Evolutionary conservation across 1,139 yeast genomes (phyloP).

Genomic region (Pneumocystis murina): DNA sequence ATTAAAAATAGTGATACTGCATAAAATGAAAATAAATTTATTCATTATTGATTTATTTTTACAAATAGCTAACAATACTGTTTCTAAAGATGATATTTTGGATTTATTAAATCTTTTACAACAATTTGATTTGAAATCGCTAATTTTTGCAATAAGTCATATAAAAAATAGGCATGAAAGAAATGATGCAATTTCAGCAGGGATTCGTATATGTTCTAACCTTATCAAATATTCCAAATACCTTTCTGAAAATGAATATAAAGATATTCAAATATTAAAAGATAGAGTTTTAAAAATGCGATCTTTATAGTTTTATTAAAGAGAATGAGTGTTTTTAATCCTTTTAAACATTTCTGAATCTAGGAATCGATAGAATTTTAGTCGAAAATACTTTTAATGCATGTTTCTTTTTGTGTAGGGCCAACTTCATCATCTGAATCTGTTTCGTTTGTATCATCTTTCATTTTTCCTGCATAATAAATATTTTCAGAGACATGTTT

Average conservation of each 20-base stretch:
- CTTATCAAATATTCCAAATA: background rate
- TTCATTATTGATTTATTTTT: background rate
- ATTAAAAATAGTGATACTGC: background rate
- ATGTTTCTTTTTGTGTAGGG: conserved; percentile 8
- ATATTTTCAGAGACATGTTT: background rate
- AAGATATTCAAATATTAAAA: background rate
- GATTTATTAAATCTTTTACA: background rate
- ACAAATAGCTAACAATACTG: background rate
- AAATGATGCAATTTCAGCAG: background rate
- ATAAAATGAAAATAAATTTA: background rate
- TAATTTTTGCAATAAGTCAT: background rate
- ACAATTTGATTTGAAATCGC: background rate
- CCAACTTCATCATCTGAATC: conserved; percentile 7
- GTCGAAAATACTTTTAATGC: conserved; percentile 8
- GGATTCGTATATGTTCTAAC: background rate
- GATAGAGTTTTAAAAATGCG: background rate
- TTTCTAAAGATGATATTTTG: background rate
- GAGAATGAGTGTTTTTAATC: background rate
- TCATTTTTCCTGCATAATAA: background rate
- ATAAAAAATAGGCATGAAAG: background rate
- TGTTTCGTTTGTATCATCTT: background rate
- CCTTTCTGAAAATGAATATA: background rate
- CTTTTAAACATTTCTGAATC: background rate
- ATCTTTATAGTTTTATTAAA: background rate
- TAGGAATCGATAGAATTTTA: background rate